These are phyloP conservation scores for Zygosaccharomyces pseudobailii DNA, from an alignment of 1,139 yeast genomes.

Conservation along the genomic window DNA sequence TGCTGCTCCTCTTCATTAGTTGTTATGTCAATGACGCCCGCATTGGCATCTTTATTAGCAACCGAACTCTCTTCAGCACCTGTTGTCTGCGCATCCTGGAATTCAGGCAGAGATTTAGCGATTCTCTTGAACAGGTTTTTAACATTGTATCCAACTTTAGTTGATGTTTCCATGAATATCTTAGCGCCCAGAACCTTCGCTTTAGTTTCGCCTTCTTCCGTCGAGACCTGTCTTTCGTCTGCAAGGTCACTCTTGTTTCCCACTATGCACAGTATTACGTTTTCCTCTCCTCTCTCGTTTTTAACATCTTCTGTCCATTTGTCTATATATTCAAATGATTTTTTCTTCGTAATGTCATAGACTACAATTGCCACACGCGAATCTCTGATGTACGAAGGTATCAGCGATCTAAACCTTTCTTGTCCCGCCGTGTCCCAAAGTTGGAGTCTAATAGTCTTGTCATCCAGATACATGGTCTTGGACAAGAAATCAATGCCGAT, in stretches of 20 bases:
- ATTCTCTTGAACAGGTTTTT: conserved; percentile 83
- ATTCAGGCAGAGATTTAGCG: conserved; percentile 87
- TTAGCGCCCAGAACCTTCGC: conserved; percentile 75
- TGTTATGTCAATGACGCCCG: conserved; percentile 33
- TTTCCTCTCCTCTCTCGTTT: conserved; percentile 64
- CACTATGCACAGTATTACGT: conserved; percentile 67
- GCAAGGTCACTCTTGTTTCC: conserved; percentile 74
- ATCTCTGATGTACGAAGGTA: conserved; percentile 92
- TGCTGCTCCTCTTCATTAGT: conserved; percentile 28
- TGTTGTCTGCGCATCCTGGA: conserved; percentile 50
- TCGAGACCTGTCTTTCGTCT: conserved; percentile 68
- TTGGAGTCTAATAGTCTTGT: conserved; percentile 63
- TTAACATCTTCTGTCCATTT: conserved; percentile 85
- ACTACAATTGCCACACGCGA: conserved; percentile 96
- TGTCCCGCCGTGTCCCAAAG: conserved; percentile 99
- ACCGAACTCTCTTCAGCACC: conserved; percentile 21
- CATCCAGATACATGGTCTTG: conserved; percentile 76
- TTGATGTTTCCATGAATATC: conserved; percentile 86
- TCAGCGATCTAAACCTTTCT: conserved; percentile 88
- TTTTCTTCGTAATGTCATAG: conserved; percentile 84
- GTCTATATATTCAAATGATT: conserved; percentile 68
- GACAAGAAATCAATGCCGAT: conserved; percentile 94
- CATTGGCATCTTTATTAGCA: conserved; percentile 15
- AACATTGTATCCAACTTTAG: conserved; percentile 92
- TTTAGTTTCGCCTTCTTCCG: conserved; percentile 73